These are phyloP conservation scores for Endoconidiophora laricicola DNA, from an alignment of 2,329 filamentous ascomycete species.

Conservation along the genomic window DNA sequence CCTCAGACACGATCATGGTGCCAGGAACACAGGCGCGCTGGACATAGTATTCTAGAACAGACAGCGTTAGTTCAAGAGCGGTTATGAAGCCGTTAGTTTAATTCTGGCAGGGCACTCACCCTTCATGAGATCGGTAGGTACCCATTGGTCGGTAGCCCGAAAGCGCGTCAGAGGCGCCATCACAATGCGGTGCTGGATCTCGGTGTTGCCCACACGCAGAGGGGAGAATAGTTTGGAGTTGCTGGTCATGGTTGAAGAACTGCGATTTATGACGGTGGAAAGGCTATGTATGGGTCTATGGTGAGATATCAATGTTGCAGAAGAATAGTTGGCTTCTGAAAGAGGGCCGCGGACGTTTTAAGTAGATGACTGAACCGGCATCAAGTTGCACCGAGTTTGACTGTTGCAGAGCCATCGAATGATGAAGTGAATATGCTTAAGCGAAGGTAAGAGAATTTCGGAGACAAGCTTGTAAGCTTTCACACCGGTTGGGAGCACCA, in stretches of 20 bases:
- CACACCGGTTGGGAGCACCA: too few species aligned
- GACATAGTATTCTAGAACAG: constrained; percentile 24
- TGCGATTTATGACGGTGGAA: neutral
- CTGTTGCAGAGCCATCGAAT: too few species aligned
- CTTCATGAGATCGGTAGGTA: constrained; percentile 22
- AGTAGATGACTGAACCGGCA: too few species aligned
- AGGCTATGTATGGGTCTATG: neutral
- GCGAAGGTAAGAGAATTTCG: too few species aligned
- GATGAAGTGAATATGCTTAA: too few species aligned
- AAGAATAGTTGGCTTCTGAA: too few species aligned
- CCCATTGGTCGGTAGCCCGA: constrained; percentile 26
- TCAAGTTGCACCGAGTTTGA: too few species aligned
- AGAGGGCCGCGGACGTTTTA: too few species aligned
- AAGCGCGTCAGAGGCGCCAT: constrained; percentile 43
- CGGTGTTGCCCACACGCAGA: constrained; percentile 24
- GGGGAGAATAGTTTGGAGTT: constrained; percentile 26
- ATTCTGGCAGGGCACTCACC: neutral
- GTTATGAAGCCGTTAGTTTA: neutral
- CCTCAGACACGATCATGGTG: constrained; percentile 27
- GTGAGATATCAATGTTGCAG: neutral
- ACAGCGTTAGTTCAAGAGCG: neutral
- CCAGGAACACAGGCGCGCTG: constrained; percentile 28
- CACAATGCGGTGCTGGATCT: constrained; percentile 29
- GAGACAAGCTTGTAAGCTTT: too few species aligned
- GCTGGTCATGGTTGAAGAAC: neutral